Percentiles rank a stretch among this genome's conserved stretches.
phyloP scores from a whole-genome alignment of 2,329 filamentous ascomycete species.

The Coniochaeta sp. region DNA sequence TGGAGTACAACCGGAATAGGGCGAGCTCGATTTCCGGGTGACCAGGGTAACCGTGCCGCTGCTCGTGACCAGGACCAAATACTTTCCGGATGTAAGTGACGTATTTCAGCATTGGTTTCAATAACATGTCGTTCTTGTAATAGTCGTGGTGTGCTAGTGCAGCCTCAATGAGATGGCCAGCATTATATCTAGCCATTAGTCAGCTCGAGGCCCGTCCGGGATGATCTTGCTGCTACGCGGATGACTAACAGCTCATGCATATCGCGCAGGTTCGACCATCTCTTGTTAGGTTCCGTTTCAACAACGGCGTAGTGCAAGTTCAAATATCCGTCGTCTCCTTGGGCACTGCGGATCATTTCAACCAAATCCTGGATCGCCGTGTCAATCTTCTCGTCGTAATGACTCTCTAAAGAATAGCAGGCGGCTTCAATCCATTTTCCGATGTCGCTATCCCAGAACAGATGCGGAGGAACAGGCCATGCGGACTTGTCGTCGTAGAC shows the following conservation, averaged over 20 bases:
- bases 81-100: conserved; percentile 40
- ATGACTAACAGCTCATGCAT: conserved; percentile 50
- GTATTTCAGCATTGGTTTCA: conserved; percentile 47
- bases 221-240: neutral
- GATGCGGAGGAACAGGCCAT: conserved; percentile 50
- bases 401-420: conserved; percentile 43
- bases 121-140: conserved; percentile 42
- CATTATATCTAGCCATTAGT: conserved; percentile 39
- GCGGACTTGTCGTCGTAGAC: conserved; percentile 39
- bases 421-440: conserved; percentile 58
- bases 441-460: conserved; percentile 51
- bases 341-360: conserved; percentile 47
- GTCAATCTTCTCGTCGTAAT: conserved; percentile 37
- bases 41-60: conserved; percentile 53
- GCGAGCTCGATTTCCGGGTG: conserved; percentile 48
- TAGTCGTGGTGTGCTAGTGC: conserved; percentile 47
- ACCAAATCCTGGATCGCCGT: conserved; percentile 48
- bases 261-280: conserved; percentile 53
- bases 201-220: neutral
- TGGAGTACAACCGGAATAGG: conserved; percentile 28
- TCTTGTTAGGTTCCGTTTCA: conserved; percentile 35
- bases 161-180: conserved; percentile 55
- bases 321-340: conserved; percentile 54
- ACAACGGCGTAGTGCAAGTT: conserved; percentile 58
- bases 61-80: conserved; percentile 41